phyloP scores from a whole-genome alignment of 768 basidiomycete genomes.

The Agaricus blazei region DNA sequence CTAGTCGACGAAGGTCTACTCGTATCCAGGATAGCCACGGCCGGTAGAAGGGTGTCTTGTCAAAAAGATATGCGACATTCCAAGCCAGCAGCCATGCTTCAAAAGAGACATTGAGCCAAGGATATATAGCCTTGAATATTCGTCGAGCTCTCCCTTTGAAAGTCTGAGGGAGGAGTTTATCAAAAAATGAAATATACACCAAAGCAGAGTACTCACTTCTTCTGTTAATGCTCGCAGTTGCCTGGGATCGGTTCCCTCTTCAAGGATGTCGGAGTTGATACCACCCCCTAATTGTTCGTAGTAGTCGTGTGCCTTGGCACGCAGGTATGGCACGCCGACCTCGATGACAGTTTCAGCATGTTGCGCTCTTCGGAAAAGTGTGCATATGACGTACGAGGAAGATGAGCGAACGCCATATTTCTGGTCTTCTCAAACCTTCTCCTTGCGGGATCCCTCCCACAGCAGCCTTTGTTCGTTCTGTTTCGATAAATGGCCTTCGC shows the following conservation, averaged over 20 bases:
- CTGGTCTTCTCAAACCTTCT: slow-evolving; percentile 60
- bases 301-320: slow-evolving; percentile 86
- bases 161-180: slow-evolving; percentile 30
- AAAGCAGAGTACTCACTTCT: slow-evolving; percentile 33
- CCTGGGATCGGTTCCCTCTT: slow-evolving; percentile 42
- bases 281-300: slow-evolving; percentile 90
- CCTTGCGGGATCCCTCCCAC: slow-evolving; percentile 60
- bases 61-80: slow-evolving; percentile 90
- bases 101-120: slow-evolving; percentile 71
- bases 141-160: slow-evolving; percentile 49
- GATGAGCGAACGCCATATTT: slow-evolving; percentile 72
- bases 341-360: slow-evolving; percentile 21
- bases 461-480: slow-evolving; percentile 60
- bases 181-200: background rate
- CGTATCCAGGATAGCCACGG: slow-evolving; percentile 90
- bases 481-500: slow-evolving; percentile 64
- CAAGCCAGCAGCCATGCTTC: slow-evolving; percentile 81
- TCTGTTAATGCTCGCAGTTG: slow-evolving; percentile 45
- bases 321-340: slow-evolving; percentile 87
- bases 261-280: slow-evolving; percentile 57
- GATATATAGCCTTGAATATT: slow-evolving; percentile 71
- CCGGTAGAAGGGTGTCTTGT: slow-evolving; percentile 78
- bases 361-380: background rate
- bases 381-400: slow-evolving; percentile 59
- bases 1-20: slow-evolving; percentile 75